Base-by-base conservation (phyloP, 805 yeast genomes). In the Barnettozyma californica region DNA sequence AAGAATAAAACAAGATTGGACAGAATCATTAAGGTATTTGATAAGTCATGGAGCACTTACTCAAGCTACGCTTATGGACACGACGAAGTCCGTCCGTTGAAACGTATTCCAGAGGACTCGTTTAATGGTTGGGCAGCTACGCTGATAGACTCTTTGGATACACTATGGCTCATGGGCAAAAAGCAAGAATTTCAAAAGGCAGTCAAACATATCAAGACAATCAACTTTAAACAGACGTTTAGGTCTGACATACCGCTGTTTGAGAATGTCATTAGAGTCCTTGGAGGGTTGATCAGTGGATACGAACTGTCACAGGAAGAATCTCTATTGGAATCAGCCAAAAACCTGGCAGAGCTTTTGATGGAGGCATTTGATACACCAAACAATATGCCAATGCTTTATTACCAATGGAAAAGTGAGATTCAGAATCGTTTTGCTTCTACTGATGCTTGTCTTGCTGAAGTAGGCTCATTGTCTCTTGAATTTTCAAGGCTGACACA, bases 281-380 rank as follows among this genome's bases (percentile, higher is more conserved):
- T 80, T 11, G 84, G 83, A 6, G 83, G 84, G 0, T 59, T 80
- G 9, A 46, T 80, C 9, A 64, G 79, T 2, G 80, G 77, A 0
- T 78, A 75, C 52, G 83, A 80, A 41, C 57, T 80, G 31, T 70
- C 80, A 0, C 45, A 57, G 0, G 67, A 67, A 1, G 49, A 60
- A 34, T 49, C 69, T 1, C 62, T 71, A 14, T 57, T 75, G 8
- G 53, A 53, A 1, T 68, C 71, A 51, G 78, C 81, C 1, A 63
- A 63, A 23, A 73, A 74, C 25, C 57, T 79, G 14, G 83, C 74
- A 1, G 74, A 75, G 43, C 65, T 78, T 46, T 59, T 78, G 31
- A 55, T 80, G 55, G 75, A 77, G 20, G 74, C 83, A 0, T 80
- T 78, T 55, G 84, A 80, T 53, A 78, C 84, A 0, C 83, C 83